phyloP scores from a whole-genome alignment of 768 basidiomycete genomes.

The Termitomyces sp. region DNA sequence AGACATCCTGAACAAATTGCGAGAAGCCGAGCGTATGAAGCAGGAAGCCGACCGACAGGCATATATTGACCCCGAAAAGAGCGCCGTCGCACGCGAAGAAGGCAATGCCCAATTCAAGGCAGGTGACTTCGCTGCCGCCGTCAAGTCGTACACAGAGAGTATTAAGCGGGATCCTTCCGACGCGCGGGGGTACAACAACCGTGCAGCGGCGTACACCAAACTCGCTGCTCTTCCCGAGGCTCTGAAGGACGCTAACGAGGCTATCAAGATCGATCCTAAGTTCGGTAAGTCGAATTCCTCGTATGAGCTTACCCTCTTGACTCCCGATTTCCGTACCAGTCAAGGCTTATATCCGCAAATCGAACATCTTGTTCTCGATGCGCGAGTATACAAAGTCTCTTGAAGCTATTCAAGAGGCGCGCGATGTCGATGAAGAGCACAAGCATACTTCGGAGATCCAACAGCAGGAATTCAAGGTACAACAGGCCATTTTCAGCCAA shows the following conservation, averaged over 20 bases:
- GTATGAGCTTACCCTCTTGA: constrained; percentile 1
- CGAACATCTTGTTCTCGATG: constrained; percentile 82
- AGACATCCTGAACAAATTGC: constrained; percentile 86
- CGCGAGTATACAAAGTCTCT: constrained; percentile 87
- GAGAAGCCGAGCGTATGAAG: constrained; percentile 75
- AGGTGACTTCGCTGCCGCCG: constrained; percentile 88
- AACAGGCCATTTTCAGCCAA: constrained; percentile 74
- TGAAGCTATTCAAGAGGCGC: constrained; percentile 75
- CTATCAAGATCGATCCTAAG: constrained; percentile 84
- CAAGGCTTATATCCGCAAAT: constrained; percentile 95
- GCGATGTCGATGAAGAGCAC: constrained; percentile 72
- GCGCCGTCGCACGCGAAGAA: constrained; percentile 82
- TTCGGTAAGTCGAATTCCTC: constrained; percentile 53
- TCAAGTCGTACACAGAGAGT: constrained; percentile 91
- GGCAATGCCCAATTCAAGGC: constrained; percentile 91
- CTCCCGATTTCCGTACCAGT: constrained; percentile 37
- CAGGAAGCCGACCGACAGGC: constrained; percentile 74
- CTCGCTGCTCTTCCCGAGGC: constrained; percentile 92
- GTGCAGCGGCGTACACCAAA: constrained; percentile 97
- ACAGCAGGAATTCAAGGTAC: constrained; percentile 74
- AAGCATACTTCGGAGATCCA: constrained; percentile 85
- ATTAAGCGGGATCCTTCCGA: constrained; percentile 95
- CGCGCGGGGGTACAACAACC: constrained; percentile 93
- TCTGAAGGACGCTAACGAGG: constrained; percentile 91
- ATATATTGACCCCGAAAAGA: constrained; percentile 85